Conservation (phyloP, 2,329 filamentous ascomycete genomes). For the Paecilomyces formosus region DNA sequence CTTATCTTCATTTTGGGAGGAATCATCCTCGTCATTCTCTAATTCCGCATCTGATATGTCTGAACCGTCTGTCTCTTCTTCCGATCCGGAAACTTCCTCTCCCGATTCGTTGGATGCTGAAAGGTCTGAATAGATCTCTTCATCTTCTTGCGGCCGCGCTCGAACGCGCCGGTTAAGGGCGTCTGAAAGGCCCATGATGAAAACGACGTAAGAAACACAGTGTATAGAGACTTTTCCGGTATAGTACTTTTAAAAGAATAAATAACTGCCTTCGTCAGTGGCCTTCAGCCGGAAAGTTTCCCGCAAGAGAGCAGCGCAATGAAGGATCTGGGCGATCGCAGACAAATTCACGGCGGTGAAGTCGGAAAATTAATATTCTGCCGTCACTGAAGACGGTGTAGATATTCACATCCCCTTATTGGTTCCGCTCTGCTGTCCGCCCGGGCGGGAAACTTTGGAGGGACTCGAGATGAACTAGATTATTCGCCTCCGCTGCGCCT, state of each 20-base stretch:
- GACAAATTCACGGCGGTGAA: constrained; percentile 4
- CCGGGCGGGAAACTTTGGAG: background rate
- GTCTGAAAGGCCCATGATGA: constrained; percentile 28
- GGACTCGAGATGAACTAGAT: background rate
- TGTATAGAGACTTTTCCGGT: background rate
- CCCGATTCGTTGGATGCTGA: constrained; percentile 12
- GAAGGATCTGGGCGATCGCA: background rate
- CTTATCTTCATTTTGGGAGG: constrained; percentile 19
- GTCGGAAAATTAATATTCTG: constrained; percentile 17
- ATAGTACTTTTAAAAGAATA: background rate
- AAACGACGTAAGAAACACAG: background rate
- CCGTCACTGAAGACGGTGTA: constrained; percentile 15
- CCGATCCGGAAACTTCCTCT: constrained; percentile 3
- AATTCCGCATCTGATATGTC: constrained; percentile 3
- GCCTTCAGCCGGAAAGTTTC: background rate
- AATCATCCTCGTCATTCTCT: constrained; percentile 27
- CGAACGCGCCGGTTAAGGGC: constrained; percentile 36
- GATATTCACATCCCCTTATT: constrained; percentile 10
- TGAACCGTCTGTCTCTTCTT: constrained; percentile 9
- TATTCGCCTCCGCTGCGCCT: background rate
- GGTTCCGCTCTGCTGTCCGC: constrained; percentile 2
- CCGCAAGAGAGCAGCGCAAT: background rate
- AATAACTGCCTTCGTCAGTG: background rate
- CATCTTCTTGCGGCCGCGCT: constrained; percentile 34
- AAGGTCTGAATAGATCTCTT: constrained; percentile 27